Conservation (phyloP, 2,329 filamentous ascomycete genomes). For the Teratosphaeriaceae sp. region DNA sequence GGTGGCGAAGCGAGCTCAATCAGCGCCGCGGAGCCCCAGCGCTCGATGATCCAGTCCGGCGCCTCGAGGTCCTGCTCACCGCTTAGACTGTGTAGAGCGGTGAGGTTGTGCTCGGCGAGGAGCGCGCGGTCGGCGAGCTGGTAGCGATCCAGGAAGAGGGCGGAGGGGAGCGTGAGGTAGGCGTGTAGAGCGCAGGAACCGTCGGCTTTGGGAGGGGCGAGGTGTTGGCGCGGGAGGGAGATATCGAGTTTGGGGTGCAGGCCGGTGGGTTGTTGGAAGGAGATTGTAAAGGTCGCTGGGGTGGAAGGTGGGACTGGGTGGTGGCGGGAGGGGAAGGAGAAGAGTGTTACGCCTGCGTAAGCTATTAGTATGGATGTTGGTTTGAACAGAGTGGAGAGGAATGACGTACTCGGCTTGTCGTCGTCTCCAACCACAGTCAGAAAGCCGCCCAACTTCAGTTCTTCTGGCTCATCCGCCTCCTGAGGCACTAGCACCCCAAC, state of each 20-base stretch:
- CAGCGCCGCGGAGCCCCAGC: conserved; percentile 75
- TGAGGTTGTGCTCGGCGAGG: conserved; percentile 71
- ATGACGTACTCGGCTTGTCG: conserved; percentile 54
- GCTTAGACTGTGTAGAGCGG: conserved; percentile 59
- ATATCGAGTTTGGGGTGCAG: conserved; percentile 77
- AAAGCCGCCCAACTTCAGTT: conserved; percentile 71
- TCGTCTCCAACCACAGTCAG: conserved; percentile 73
- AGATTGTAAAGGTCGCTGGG: conserved; percentile 39
- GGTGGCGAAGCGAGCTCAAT: conserved; percentile 56
- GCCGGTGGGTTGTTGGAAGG: conserved; percentile 66
- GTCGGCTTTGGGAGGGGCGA: conserved; percentile 39
- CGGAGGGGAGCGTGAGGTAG: conserved; percentile 74
- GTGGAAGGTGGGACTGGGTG: conserved; percentile 45
- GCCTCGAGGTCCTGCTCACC: conserved; percentile 85
- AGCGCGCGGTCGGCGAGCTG: conserved; percentile 73
- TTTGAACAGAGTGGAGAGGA: background rate
- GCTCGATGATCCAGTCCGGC: conserved; percentile 67
- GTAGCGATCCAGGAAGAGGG: conserved; percentile 81
- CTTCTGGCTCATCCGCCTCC: conserved; percentile 56
- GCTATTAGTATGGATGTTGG: background rate
- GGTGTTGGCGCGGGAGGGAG: conserved; percentile 50
- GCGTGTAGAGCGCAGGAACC: conserved; percentile 63
- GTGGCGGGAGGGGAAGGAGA: conserved; percentile 78
- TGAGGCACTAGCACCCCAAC: conserved; percentile 71
- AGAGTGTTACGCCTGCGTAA: conserved; percentile 69